These are phyloP conservation scores for Xylariaceae sp. DNA, from an alignment of 2,329 filamentous ascomycete genomes.

Conservation along the genomic window DNA sequence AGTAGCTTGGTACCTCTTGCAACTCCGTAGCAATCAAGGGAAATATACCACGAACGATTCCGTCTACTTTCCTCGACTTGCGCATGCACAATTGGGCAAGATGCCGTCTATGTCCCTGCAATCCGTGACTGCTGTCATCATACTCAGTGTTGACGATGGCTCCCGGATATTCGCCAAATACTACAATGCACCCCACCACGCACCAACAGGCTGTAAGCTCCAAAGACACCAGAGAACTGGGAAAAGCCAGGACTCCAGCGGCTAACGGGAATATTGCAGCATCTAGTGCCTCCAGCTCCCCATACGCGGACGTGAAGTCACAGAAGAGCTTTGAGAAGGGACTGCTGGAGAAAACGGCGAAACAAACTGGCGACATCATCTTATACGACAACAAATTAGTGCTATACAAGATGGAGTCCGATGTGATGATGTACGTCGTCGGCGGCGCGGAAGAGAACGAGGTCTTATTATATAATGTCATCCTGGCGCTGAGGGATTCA, in stretches of 20 bases:
- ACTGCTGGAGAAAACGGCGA: conserved; percentile 91
- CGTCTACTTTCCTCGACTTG: not conserved
- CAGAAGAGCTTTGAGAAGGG: conserved; percentile 98
- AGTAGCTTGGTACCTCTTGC: not conserved
- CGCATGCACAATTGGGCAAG: conserved; percentile 24
- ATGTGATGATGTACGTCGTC: conserved; percentile 95
- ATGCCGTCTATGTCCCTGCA: conserved; percentile 81
- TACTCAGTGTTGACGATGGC: conserved; percentile 85
- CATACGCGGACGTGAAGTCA: conserved; percentile 87
- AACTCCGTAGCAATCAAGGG: not conserved
- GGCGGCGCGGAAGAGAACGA: conserved; percentile 94
- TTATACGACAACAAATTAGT: conserved; percentile 96
- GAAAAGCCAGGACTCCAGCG: not conserved
- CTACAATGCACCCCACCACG: conserved; percentile 60
- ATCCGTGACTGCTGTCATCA: conserved; percentile 77
- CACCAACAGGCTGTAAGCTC: conserved; percentile 37
- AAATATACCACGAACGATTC: conserved; percentile 4
- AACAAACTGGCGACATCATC: conserved; percentile 94
- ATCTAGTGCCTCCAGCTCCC: conserved; percentile 65
- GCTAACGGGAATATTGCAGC: conserved; percentile 42
- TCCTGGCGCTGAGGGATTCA: conserved; percentile 87
- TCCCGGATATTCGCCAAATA: conserved; percentile 87
- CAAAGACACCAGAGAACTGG: not conserved
- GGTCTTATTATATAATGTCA: conserved; percentile 92
- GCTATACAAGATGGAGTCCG: conserved; percentile 96